Percentiles rank a stretch among this genome's conserved stretches.
phyloP scores from a whole-genome alignment of 106 monocot genomes.

The Gastrodia elata region DNA sequence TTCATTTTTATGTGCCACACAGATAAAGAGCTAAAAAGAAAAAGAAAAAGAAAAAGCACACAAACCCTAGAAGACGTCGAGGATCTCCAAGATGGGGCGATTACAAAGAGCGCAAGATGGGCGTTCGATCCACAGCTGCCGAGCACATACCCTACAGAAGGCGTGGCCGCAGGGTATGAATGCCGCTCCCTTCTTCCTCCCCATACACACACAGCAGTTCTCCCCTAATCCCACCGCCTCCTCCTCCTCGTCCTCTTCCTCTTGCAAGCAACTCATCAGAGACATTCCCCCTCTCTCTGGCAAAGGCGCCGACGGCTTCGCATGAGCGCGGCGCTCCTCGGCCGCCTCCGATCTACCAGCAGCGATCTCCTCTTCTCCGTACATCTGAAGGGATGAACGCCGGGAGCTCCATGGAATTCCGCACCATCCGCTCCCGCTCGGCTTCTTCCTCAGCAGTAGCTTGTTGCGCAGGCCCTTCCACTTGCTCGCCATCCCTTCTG shows the following conservation, averaged over 20 bases:
- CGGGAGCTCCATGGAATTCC: background rate
- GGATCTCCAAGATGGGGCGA: slow-evolving; percentile 12
- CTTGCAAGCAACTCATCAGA: slow-evolving; percentile 10
- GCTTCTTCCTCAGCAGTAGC: background rate
- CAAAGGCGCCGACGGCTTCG: background rate
- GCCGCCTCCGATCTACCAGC: background rate
- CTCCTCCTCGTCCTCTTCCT: slow-evolving; percentile 33
- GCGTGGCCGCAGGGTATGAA: slow-evolving; percentile 20
- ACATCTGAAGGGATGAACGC: background rate
- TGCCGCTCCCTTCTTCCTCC: slow-evolving; percentile 28
- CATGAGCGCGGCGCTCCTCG: background rate
- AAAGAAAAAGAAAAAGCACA: background rate
- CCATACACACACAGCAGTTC: slow-evolving; percentile 11
- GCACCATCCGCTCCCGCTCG: background rate
- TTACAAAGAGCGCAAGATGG: slow-evolving; percentile 17
- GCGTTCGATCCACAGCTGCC: slow-evolving; percentile 13
- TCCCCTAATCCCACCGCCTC: slow-evolving; percentile 37
- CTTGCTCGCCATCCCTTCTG: background rate
- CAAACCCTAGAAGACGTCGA: slow-evolving; percentile 12
- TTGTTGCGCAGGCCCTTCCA: background rate
- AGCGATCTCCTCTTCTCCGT: background rate
- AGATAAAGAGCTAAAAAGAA: background rate
- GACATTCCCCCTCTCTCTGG: background rate
- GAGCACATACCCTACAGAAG: slow-evolving; percentile 15
- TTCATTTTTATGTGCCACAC: too few relatives aligned